Percentiles rank a stretch among this genome's conserved stretches.
Conservation (phyloP, 768 basidiomycete species). For the Termitomyces sp. region DNA sequence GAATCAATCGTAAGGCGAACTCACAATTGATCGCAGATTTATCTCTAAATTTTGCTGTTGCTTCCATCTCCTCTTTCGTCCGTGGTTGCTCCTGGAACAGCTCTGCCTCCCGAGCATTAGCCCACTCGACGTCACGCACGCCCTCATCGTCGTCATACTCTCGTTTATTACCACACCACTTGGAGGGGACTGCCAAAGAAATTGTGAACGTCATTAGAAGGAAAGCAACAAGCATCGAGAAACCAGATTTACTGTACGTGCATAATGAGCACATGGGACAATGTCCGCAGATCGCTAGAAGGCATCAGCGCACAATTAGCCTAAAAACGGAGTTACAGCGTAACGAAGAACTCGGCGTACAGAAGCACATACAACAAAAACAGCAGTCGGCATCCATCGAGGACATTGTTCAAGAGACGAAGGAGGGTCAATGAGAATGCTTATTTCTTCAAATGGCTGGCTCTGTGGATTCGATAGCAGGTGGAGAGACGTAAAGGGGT, state of each 20-base stretch:
- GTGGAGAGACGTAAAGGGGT: not conserved
- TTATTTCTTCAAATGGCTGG: not conserved
- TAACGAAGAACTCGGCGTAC: not conserved
- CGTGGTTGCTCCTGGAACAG: constrained; percentile 11
- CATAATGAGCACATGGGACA: constrained; percentile 4
- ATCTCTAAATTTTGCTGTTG: constrained; percentile 5
- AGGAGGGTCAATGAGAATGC: not conserved
- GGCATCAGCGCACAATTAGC: not conserved
- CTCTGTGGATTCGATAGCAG: not conserved
- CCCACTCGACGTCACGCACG: not conserved
- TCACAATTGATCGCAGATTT: constrained; percentile 12
- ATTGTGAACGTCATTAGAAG: not conserved
- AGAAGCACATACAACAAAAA: constrained; percentile 11
- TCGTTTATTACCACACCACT: constrained; percentile 10
- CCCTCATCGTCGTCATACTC: not conserved
- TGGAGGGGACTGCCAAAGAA: constrained; percentile 7
- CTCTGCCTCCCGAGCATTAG: constrained; percentile 6
- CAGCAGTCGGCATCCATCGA: constrained; percentile 2
- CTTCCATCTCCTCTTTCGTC: constrained; percentile 6
- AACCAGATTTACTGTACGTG: constrained; percentile 7
- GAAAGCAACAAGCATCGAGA: not conserved
- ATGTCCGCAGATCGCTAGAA: constrained; percentile 8
- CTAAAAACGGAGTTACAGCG: not conserved
- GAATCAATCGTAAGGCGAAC: not conserved
- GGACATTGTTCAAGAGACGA: constrained; percentile 1